phyloP scores from a whole-genome alignment of 805 yeast genomes.

The Candida silvatica region DNA sequence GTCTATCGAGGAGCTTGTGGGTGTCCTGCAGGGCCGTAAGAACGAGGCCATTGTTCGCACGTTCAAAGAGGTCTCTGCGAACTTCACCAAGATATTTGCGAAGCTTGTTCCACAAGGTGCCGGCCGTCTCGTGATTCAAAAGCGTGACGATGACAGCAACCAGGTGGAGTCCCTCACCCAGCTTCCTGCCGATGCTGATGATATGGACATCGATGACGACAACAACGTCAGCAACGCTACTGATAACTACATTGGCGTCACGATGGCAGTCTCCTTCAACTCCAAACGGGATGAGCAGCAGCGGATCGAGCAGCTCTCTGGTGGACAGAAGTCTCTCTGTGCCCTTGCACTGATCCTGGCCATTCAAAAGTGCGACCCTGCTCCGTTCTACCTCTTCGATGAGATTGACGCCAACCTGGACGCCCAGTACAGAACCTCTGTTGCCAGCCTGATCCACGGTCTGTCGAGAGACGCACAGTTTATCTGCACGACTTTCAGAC shows the following conservation, averaged over 20 bases:
- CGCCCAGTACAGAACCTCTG: slow-evolving; percentile 82
- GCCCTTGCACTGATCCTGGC: slow-evolving; percentile 92
- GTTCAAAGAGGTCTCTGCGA: slow-evolving; percentile 64
- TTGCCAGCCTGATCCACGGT: slow-evolving; percentile 64
- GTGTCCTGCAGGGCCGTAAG: slow-evolving; percentile 65
- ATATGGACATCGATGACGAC: slow-evolving; percentile 14
- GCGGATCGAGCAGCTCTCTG: slow-evolving; percentile 83
- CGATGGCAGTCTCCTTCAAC: slow-evolving; percentile 84
- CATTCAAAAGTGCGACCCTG: slow-evolving; percentile 92
- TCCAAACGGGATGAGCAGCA: slow-evolving; percentile 80
- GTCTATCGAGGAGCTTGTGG: slow-evolving; percentile 67
- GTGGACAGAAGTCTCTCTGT: slow-evolving; percentile 96
- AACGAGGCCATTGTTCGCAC: slow-evolving; percentile 75
- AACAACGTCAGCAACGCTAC: slow-evolving; percentile 12
- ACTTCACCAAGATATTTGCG: slow-evolving; percentile 69
- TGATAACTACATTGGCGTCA: slow-evolving; percentile 57
- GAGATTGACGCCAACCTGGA: slow-evolving; percentile 96
- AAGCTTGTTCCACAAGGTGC: slow-evolving; percentile 76
- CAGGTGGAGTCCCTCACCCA: slow-evolving; percentile 9
- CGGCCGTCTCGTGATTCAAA: slow-evolving; percentile 65
- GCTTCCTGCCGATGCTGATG: slow-evolving; percentile 3
- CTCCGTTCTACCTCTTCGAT: slow-evolving; percentile 93
- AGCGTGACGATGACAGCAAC: slow-evolving; percentile 21
- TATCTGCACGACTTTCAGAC: slow-evolving; percentile 92
- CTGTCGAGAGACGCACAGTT: slow-evolving; percentile 74